Evolutionary conservation across 225 moss, liverwort and hornwort genomes (phyloP), one percentile per base, ranked within the genome.

Genomic region (Pleurozium schreberi): DNA sequence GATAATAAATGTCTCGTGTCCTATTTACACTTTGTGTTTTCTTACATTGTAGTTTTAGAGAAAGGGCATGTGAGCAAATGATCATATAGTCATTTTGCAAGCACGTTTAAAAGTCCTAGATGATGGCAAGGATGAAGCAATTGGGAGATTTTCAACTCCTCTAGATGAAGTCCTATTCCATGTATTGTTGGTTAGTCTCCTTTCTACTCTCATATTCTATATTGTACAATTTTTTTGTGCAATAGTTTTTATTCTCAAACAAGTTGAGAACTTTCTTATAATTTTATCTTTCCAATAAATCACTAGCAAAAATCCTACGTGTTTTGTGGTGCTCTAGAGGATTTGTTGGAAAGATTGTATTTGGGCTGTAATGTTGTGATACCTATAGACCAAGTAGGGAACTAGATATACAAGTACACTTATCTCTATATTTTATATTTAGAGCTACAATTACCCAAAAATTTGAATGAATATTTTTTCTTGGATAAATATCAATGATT

Each of bases 311-410:
- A 12, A 21, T 38, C 11, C n/a, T 38, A 21, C 1, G 21, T 22
- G 6, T 21, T 12, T n/a, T 67, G 22, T 22, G 7, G n/a, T n/a
- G 6, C 23, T 23, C n/a, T n/a, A n/a, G n/a, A 13, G 13, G 23
- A n/a, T 68, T 68, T 68, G 12, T n/a, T 0, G 4, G 0, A 4
- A 13, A 22, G 22, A 12, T 22, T 6, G 12, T n/a, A n/a, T 13
- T n/a, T 12, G n/a, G 2, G n/a, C n/a, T 68, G 12, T 23, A 12
- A n/a, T 6, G 11, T 12, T 68, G 23, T 68, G 12, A 68, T 7
- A 42, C 0, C 14, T 0, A 42, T 0, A 70, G 1, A 70, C 0
- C 1, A 1, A 70, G 0, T 42, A 40, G 26, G 18, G 8, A 70
- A 42, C 8, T 26, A 40, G 8, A 42, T 14, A 25, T 14, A 8